These are phyloP conservation scores for Letharia columbiana DNA, from an alignment of 495 filamentous ascomycete genomes.

Conservation along the genomic window DNA sequence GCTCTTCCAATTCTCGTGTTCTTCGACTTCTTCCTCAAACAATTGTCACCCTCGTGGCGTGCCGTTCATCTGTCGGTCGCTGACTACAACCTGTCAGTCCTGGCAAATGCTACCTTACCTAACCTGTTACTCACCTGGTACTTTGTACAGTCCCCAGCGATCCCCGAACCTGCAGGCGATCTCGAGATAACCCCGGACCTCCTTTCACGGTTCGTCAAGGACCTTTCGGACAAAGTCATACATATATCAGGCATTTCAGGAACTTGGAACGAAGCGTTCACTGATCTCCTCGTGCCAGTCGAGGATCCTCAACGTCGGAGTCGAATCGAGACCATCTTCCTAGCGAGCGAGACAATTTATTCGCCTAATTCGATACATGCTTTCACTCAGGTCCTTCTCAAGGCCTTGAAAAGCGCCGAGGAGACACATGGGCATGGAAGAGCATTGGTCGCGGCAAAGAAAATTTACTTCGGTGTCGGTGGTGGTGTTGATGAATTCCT, in stretches of 20 bases:
- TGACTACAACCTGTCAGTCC: slow-evolving; percentile 83
- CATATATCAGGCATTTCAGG: slow-evolving; percentile 70
- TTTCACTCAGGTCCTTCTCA: slow-evolving; percentile 67
- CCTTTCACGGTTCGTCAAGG: slow-evolving; percentile 49
- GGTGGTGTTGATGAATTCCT: slow-evolving; percentile 88
- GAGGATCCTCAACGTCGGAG: slow-evolving; percentile 11
- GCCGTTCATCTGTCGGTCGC: slow-evolving; percentile 59
- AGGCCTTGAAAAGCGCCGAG: slow-evolving; percentile 47
- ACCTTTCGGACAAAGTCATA: slow-evolving; percentile 49
- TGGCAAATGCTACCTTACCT: slow-evolving; percentile 78
- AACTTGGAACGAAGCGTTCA: slow-evolving; percentile 66
- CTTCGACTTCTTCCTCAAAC: slow-evolving; percentile 58
- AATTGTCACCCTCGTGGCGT: slow-evolving; percentile 25
- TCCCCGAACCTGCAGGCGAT: slow-evolving; percentile 40
- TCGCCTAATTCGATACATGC: slow-evolving; percentile 61
- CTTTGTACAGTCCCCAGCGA: slow-evolving; percentile 30
- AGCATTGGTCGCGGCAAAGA: slow-evolving; percentile 83
- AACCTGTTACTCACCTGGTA: slow-evolving; percentile 82
- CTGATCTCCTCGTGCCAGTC: slow-evolving; percentile 42
- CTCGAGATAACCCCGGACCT: slow-evolving; percentile 64
- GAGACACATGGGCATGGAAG: slow-evolving; percentile 35
- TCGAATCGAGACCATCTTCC: slow-evolving; percentile 41
- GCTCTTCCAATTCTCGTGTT: slow-evolving; percentile 73
- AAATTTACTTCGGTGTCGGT: slow-evolving; percentile 93
- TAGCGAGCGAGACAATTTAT: slow-evolving; percentile 95